Evolutionary conservation across 2,329 filamentous ascomycete species (phyloP).

Genomic region (Cercospora brassicicola): DNA sequence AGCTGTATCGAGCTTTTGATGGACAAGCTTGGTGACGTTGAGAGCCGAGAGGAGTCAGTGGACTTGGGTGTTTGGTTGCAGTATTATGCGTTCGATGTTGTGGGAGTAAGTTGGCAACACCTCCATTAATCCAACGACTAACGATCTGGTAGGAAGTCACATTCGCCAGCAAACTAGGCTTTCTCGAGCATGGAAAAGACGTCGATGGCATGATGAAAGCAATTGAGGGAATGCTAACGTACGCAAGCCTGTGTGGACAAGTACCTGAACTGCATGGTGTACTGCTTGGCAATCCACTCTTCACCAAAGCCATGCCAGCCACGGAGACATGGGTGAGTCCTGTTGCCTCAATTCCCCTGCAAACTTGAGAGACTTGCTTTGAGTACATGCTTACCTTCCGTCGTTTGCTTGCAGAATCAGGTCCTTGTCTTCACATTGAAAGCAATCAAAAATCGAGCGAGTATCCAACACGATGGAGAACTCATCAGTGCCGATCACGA

Average conservation of each 20-base stretch:
- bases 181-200: conserved; percentile 15
- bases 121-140: not conserved
- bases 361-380: not conserved
- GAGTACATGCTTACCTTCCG: not conserved
- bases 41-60: not conserved
- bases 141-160: conserved; percentile 4
- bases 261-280: not conserved
- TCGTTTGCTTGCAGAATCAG: not conserved
- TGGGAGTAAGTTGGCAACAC: not conserved
- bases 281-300: not conserved
- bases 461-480: not conserved
- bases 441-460: not conserved
- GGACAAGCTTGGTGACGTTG: not conserved
- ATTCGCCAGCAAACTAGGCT: conserved; percentile 17
- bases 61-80: not conserved
- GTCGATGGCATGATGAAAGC: conserved; percentile 6
- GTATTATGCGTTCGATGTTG: conserved; percentile 1
- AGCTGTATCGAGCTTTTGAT: not conserved
- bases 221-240: not conserved
- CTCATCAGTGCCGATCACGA: not conserved
- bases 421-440: conserved; percentile 2
- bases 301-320: not conserved
- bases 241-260: not conserved
- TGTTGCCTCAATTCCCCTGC: not conserved
- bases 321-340: not conserved